A percentile compares a stretch with the other conserved stretches of the same genome.
These are phyloP conservation scores for Cicer cuneatum DNA, from an alignment of 306 rosid genomes.

Conservation along the genomic window DNA sequence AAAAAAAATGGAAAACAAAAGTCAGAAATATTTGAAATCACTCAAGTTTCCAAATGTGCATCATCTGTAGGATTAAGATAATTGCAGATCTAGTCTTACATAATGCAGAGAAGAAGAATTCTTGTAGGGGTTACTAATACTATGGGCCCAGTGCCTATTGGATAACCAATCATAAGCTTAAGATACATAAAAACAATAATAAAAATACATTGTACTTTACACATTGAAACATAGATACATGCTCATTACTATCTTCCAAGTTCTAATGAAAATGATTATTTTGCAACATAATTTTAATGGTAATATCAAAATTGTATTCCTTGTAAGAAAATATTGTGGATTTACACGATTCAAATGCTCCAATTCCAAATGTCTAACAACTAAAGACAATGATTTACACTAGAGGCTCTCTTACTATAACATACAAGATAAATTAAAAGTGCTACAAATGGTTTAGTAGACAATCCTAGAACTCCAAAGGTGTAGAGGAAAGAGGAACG, in stretches of 20 bases:
- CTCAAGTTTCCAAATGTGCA: constrained; percentile 21
- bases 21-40: constrained; percentile 12
- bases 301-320: constrained; percentile 4
- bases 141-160: background rate
- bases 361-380: constrained; percentile 25
- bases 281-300: constrained; percentile 28
- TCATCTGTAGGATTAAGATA: constrained; percentile 13
- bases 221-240: constrained; percentile 5
- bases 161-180: background rate
- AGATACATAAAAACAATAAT: background rate
- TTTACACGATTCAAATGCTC: constrained; percentile 26
- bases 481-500: background rate
- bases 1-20: background rate
- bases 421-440: constrained; percentile 28
- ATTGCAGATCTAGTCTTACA: background rate
- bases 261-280: constrained; percentile 20
- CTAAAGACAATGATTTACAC: constrained; percentile 2
- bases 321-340: constrained; percentile 9
- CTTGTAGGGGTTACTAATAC: background rate
- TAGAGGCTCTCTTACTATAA: constrained; percentile 29
- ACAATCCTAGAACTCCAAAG: constrained; percentile 6
- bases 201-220: too few species aligned
- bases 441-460: background rate
- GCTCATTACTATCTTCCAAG: constrained; percentile 14
- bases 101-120: background rate